Percentiles rank a stretch among this genome's conserved stretches.
phyloP scores from a whole-genome alignment of 495 filamentous ascomycete genomes.

The Aspergillus indologenus region DNA sequence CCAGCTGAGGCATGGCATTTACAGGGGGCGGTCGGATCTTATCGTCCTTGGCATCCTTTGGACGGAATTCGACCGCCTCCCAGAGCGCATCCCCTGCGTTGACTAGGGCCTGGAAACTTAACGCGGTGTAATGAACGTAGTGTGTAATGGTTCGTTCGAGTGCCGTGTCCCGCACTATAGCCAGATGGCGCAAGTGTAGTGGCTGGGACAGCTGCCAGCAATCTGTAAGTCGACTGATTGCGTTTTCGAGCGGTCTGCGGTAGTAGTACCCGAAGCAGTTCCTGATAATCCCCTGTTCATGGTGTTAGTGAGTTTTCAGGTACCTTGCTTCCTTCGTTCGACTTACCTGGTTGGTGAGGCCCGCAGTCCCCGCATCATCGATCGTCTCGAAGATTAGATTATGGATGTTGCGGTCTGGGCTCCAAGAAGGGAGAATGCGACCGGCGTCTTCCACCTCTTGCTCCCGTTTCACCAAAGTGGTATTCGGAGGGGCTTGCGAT shows the following conservation, averaged over 20 bases:
- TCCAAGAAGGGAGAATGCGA: constrained; percentile 53
- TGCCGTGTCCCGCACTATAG: constrained; percentile 59
- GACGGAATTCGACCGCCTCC: constrained; percentile 54
- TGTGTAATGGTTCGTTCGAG: constrained; percentile 51
- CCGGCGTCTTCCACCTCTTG: constrained; percentile 32
- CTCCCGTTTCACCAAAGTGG: constrained; percentile 24
- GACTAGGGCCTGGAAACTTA: constrained; percentile 56
- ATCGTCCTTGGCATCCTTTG: constrained; percentile 34
- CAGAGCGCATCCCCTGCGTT: constrained; percentile 52
- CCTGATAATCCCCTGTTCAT: constrained; percentile 45
- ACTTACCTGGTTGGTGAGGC: constrained; percentile 51
- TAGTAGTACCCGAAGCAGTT: constrained; percentile 52
- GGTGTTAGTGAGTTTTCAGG: not conserved
- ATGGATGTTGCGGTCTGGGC: constrained; percentile 45
- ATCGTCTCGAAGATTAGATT: constrained; percentile 57
- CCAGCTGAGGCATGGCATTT: constrained; percentile 39
- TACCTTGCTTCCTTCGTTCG: not conserved
- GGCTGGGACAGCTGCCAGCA: constrained; percentile 62
- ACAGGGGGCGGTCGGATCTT: constrained; percentile 31
- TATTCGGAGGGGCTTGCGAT: constrained; percentile 15
- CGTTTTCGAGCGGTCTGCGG: constrained; percentile 56
- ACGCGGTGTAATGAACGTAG: constrained; percentile 57
- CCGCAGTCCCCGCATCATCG: constrained; percentile 46
- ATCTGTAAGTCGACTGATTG: constrained; percentile 54
- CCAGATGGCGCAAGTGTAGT: constrained; percentile 58